Conservation (phyloP, 148 eudicot genomes). For the Linanthus parryae region DNA sequence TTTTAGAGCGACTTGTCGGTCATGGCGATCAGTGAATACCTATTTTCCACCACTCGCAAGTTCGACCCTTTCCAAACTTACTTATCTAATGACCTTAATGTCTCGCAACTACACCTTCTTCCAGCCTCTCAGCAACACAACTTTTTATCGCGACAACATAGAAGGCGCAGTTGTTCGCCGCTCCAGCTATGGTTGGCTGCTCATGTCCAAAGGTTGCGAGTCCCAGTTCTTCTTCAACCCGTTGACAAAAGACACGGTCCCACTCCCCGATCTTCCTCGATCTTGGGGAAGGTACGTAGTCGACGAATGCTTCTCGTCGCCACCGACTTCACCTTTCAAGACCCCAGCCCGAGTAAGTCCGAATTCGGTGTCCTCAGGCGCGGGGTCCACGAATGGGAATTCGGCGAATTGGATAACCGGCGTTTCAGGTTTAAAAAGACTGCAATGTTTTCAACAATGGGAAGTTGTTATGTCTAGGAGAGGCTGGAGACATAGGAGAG, state of each 20-base stretch:
- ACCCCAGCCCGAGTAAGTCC: background rate
- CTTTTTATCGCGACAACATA: background rate
- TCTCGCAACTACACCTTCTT: background rate
- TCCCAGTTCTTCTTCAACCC: background rate
- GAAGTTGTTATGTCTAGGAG: slow-evolving; percentile 1
- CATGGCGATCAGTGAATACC: background rate
- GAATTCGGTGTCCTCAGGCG: background rate
- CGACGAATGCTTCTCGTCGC: background rate
- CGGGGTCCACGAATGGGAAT: background rate
- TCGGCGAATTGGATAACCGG: no score
- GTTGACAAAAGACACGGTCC: background rate
- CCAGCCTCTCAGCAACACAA: background rate
- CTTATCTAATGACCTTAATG: background rate
- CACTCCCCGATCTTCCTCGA: background rate
- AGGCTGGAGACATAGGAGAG: background rate
- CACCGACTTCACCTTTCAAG: background rate
- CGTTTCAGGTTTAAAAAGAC: background rate
- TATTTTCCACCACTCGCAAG: background rate
- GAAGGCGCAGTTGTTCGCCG: background rate
- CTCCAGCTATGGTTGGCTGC: background rate
- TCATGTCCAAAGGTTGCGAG: background rate
- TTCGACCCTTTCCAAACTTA: background rate
- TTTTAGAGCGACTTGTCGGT: background rate
- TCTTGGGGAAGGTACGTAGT: no score
- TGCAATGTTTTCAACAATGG: background rate